Evolutionary conservation across 139 green algal species (phyloP), one percentile per base, ranked within the genome.

Genomic region (Nannochloris sp.): DNA sequence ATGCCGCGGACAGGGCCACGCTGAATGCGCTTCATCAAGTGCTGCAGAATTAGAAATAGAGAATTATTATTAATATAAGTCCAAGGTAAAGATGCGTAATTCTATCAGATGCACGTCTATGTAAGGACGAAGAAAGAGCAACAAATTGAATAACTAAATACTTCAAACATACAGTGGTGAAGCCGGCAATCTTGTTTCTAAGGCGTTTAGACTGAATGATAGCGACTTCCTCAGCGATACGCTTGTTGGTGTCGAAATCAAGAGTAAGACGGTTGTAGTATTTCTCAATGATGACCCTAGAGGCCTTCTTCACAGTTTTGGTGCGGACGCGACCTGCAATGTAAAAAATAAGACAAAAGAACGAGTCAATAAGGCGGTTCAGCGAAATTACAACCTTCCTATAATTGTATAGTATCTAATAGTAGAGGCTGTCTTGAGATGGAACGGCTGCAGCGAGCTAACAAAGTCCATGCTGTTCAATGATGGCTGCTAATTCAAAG

Each of bases 1-100:
- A 99, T 99, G 71, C 95, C 95, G 60, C 95, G 86, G 54, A 99
- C 95, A 14, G 95, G 95, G 8, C 95, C 95, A 35, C 92, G 83
- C 84, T 98, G 91, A 73, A 99, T 99, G 72, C 95, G 89, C 91
- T 99, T 98, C 95, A 99, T 99, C 78, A 99, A 72, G 79, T 99
- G 95, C 89, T 95, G 84, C 81, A 74, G 9, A 34, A 68, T 14
- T 23, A 0, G 33, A 4, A 35, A 25, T 15, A 69, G 3, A 58
- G 15, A 2, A 8, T 37, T 19, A 12, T 45, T 19, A 45, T 19
- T 9, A 45, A 19, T n/a, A n/a, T n/a, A n/a, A n/a, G n/a, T n/a
- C n/a, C n/a, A n/a, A n/a, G n/a, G n/a, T n/a, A n/a, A n/a, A n/a
- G n/a, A n/a, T n/a, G n/a, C n/a, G n/a, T n/a, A 12, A 19, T 45